Percentiles rank a stretch among this genome's conserved stretches.
Conservation (phyloP, 176 grass and related monocot genomes). For the Zizania latifolia region DNA sequence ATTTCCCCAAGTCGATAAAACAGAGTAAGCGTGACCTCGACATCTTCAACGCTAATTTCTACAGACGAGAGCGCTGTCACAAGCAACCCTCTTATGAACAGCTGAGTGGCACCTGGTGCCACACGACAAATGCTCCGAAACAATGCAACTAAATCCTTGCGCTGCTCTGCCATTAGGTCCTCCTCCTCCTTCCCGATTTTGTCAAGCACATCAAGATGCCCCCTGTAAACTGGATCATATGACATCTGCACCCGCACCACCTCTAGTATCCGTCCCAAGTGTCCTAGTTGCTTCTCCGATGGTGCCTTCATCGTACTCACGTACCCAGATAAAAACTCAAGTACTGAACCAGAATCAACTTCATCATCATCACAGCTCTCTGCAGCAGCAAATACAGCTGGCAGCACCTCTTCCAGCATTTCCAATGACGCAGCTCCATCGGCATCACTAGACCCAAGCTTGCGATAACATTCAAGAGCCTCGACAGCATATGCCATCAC, state of each 20-base stretch:
- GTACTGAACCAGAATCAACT: conserved; percentile 55
- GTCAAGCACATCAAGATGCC: conserved; percentile 74
- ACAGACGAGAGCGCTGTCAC: conserved; percentile 51
- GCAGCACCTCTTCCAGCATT: conserved; percentile 75
- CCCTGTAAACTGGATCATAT: conserved; percentile 68
- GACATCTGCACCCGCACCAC: conserved; percentile 65
- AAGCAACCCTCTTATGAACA: conserved; percentile 72
- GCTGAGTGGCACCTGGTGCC: conserved; percentile 58
- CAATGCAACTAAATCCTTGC: conserved; percentile 74
- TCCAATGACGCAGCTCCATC: conserved; percentile 56
- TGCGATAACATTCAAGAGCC: conserved; percentile 70
- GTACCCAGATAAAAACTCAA: conserved; percentile 81
- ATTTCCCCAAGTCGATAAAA: conserved; percentile 72
- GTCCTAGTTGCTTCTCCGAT: conserved; percentile 61
- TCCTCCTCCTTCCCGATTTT: conserved; percentile 93
- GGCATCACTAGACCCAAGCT: conserved; percentile 46
- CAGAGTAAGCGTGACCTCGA: conserved; percentile 75
- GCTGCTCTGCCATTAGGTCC: conserved; percentile 70
- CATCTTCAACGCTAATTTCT: conserved; percentile 72
- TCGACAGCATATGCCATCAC: conserved; percentile 63
- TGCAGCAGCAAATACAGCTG: conserved; percentile 71
- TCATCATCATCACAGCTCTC: conserved; percentile 61
- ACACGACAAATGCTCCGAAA: conserved; percentile 87
- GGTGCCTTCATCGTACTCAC: conserved; percentile 69
- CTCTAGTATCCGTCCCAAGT: conserved; percentile 70